These are phyloP conservation scores for Arthroderma uncinatum DNA, from an alignment of 2,329 filamentous ascomycete genomes.

Conservation along the genomic window DNA sequence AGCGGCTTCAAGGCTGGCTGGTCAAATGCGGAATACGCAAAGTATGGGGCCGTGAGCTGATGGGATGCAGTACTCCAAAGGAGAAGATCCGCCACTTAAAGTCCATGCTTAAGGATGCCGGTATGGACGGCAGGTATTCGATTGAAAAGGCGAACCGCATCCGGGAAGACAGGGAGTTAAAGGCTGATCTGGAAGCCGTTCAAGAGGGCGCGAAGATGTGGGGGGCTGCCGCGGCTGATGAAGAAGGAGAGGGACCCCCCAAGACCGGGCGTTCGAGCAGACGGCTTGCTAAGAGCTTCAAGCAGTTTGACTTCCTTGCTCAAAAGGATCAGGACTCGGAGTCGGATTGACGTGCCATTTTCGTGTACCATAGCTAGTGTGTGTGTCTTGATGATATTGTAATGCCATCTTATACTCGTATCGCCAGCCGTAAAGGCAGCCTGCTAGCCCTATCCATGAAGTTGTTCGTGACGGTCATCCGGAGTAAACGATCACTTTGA, in stretches of 20 bases:
- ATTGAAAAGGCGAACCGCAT: constrained; percentile 74
- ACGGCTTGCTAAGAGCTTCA: constrained; percentile 33
- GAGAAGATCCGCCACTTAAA: constrained; percentile 77
- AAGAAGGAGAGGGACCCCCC: constrained; percentile 33
- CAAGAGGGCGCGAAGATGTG: constrained; percentile 69
- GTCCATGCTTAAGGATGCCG: constrained; percentile 64
- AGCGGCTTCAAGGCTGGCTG: constrained; percentile 74
- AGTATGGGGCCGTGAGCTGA: constrained; percentile 78
- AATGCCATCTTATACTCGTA: background rate
- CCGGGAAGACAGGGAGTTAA: constrained; percentile 73
- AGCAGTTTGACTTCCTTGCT: constrained; percentile 49
- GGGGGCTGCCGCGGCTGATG: constrained; percentile 46
- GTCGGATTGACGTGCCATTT: constrained; percentile 15
- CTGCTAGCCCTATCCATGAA: constrained; percentile 6
- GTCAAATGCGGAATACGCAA: constrained; percentile 87
- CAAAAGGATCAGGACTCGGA: constrained; percentile 55
- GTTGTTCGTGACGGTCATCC: background rate
- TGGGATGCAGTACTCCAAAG: constrained; percentile 58
- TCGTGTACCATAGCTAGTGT: background rate
- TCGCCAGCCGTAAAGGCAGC: background rate
- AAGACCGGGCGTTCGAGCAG: constrained; percentile 29
- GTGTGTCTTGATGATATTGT: background rate
- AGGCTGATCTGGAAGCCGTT: constrained; percentile 72
- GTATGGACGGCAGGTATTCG: constrained; percentile 83
- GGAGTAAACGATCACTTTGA: too few species aligned